Evolutionary conservation across 768 basidiomycete genomes (phyloP).

Genomic region (Wakefieldia striispora): DNA sequence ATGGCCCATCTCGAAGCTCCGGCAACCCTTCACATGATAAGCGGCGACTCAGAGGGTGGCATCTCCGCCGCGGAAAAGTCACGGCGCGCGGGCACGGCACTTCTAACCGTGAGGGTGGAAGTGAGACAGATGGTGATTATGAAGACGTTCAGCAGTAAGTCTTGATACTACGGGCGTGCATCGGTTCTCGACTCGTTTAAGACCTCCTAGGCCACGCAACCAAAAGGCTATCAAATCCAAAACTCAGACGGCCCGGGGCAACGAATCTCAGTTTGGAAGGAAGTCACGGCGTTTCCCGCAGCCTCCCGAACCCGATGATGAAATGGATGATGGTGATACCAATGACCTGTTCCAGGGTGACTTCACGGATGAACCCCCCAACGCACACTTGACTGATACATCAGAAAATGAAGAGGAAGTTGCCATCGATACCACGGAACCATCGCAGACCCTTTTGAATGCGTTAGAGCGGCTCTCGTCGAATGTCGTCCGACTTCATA

Average conservation of each 20-base stretch:
- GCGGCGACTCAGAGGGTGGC: conserved; percentile 13
- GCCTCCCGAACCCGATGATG: conserved; percentile 2
- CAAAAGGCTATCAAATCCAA: conserved; percentile 9
- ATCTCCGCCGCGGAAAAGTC: conserved; percentile 9
- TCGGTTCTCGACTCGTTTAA: conserved; percentile 2
- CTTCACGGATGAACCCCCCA: neutral
- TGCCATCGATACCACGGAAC: conserved; percentile 9
- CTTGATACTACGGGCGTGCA: too few relatives aligned
- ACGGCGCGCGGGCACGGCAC: conserved; percentile 1
- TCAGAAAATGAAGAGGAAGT: conserved; percentile 16
- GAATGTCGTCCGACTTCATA: conserved; percentile 36
- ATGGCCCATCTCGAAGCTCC: neutral
- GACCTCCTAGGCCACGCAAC: conserved; percentile 1
- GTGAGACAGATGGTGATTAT: neutral
- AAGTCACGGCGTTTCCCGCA: conserved; percentile 10
- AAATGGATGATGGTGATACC: neutral
- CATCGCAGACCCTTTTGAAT: conserved; percentile 35
- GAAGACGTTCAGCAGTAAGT: conserved; percentile 10
- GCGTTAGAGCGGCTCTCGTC: conserved; percentile 35
- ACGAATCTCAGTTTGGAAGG: conserved; percentile 8
- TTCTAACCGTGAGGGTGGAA: neutral
- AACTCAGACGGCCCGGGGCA: conserved; percentile 9
- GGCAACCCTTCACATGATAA: neutral
- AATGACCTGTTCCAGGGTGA: neutral
- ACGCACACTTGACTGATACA: neutral